These are phyloP conservation scores for Morella rubra DNA, from an alignment of 306 rosid species.

Conservation along the genomic window DNA sequence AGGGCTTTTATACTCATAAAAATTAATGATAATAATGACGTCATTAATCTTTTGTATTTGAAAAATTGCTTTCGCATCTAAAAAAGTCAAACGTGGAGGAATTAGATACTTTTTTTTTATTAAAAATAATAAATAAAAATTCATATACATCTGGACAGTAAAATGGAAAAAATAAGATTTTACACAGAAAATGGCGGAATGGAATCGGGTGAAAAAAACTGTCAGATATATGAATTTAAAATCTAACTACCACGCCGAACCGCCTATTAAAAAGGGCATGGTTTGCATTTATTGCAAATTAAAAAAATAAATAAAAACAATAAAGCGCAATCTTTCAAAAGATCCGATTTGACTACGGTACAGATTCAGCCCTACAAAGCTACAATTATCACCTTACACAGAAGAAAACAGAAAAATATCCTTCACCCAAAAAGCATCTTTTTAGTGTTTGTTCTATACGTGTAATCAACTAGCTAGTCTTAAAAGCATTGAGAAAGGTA, in stretches of 20 bases:
- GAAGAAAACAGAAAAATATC: no score
- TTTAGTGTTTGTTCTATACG: no score
- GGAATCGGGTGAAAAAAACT: background rate
- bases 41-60: slow-evolving; percentile 11
- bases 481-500: no score
- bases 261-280: slow-evolving; percentile 27
- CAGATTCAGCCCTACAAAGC: no score
- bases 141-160: no score
- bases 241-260: slow-evolving; percentile 46
- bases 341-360: no score
- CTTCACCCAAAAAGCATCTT: no score
- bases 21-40: slow-evolving; percentile 26
- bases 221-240: slow-evolving; percentile 18
- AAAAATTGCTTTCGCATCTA: background rate
- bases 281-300: slow-evolving; percentile 43
- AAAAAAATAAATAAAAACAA: no score
- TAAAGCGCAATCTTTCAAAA: no score
- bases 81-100: background rate
- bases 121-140: no score
- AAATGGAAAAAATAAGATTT: background rate
- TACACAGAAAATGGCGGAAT: background rate
- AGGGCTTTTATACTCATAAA: background rate
- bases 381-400: no score
- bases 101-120: background rate
- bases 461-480: no score